A percentile compares a stretch with the other conserved stretches of the same genome.
These are phyloP conservation scores for Pseudopyricularia cyperi DNA, from an alignment of 2,329 filamentous ascomycete species.

Conservation along the genomic window DNA sequence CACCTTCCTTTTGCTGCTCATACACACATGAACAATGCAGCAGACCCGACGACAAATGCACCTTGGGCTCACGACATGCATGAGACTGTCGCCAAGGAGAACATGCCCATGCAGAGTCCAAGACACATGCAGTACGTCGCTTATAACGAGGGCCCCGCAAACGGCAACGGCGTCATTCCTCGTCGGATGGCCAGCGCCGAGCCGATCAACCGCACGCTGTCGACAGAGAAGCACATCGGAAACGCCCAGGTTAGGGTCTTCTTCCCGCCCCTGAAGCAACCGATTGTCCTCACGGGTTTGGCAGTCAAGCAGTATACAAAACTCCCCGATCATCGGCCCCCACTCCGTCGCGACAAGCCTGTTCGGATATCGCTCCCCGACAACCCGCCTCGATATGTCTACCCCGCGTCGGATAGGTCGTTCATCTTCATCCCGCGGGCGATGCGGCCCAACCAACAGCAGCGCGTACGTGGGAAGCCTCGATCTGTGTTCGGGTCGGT, in stretches of 20 bases:
- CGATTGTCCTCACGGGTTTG: conserved; percentile 60
- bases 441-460: conserved; percentile 73
- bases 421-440: conserved; percentile 97
- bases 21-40: conserved; percentile 5
- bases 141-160: conserved; percentile 37
- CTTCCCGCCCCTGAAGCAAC: conserved; percentile 60
- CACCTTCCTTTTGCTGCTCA: conserved; percentile 16
- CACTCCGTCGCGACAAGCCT: conserved; percentile 87
- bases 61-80: conserved; percentile 95
- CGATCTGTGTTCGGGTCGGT: conserved; percentile 58
- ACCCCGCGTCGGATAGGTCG: conserved; percentile 77
- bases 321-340: conserved; percentile 86
- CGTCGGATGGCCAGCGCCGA: conserved; percentile 45
- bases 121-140: conserved; percentile 17
- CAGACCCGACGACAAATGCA: conserved; percentile 54
- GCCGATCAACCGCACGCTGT: conserved; percentile 65
- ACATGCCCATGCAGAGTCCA: conserved; percentile 13
- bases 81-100: conserved; percentile 44
- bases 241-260: conserved; percentile 76
- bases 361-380: conserved; percentile 84
- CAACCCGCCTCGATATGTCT: conserved; percentile 72
- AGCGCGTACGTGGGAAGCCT: conserved; percentile 63
- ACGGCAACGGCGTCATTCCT: conserved; percentile 40
- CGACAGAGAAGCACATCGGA: conserved; percentile 70
- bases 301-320: conserved; percentile 85